Conservation (phyloP, 192 early-diverging fungal species). For the Diversispora eburnea region DNA sequence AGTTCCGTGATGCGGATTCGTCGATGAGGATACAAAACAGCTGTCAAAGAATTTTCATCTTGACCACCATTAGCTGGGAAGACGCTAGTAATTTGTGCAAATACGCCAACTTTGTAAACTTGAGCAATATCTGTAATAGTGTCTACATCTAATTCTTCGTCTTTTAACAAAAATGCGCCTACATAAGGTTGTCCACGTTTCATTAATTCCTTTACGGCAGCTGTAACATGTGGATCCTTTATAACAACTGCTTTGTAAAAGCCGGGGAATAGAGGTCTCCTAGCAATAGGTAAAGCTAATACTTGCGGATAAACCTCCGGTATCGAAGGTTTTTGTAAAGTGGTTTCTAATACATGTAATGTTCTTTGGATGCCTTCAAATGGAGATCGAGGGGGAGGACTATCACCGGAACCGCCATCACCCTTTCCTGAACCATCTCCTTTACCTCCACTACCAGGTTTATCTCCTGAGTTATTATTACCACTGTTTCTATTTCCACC, state of each 20-base stretch:
- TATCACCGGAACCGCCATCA: constrained; percentile 37
- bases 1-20: constrained; percentile 78
- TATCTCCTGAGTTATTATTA: constrained; percentile 20
- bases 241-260: constrained; percentile 98
- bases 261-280: constrained; percentile 92
- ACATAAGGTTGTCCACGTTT: constrained; percentile 95
- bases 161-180: constrained; percentile 89
- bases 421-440: constrained; percentile 34
- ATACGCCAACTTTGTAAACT: constrained; percentile 88
- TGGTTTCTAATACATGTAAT: constrained; percentile 60
- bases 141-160: constrained; percentile 85
- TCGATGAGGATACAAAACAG: constrained; percentile 94
- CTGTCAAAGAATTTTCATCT: constrained; percentile 81
- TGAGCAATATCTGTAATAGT: constrained; percentile 71
- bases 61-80: constrained; percentile 73
- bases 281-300: constrained; percentile 87
- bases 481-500: constrained; percentile 20
- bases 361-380: constrained; percentile 45
- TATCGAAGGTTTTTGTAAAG: constrained; percentile 71
- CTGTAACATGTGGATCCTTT: constrained; percentile 88
- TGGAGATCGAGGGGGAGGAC: constrained; percentile 24
- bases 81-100: constrained; percentile 94
- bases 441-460: constrained; percentile 24
- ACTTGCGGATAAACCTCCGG: constrained; percentile 93
- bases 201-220: constrained; percentile 87